phyloP scores from a whole-genome alignment of 2,329 filamentous ascomycete species.

The Penicillium sp. region DNA sequence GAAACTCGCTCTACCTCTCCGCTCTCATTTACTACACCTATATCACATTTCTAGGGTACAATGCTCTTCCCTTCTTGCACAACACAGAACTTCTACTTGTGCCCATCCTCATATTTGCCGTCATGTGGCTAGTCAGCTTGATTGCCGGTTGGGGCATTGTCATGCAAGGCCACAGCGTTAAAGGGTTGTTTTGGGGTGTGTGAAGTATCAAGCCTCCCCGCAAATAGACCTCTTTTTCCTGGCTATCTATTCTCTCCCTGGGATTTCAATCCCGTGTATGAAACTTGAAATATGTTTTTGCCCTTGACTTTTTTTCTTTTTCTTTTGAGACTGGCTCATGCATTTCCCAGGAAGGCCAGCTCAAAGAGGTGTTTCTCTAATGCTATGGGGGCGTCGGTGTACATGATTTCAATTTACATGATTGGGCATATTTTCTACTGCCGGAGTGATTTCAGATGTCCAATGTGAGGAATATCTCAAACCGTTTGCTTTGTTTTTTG shows the following conservation, averaged over 20 bases:
- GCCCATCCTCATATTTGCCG: conserved; percentile 59
- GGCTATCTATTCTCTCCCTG: conserved; percentile 1
- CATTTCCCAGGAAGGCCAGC: conserved; percentile 11
- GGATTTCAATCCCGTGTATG: conserved; percentile 14
- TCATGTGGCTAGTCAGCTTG: conserved; percentile 58
- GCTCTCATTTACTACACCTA: conserved; percentile 67
- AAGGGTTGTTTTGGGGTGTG: conserved; percentile 48
- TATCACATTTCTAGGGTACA: conserved; percentile 69
- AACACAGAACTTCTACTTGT: conserved; percentile 66
- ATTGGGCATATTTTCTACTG: conserved; percentile 7
- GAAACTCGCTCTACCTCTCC: conserved; percentile 66
- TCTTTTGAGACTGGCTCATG: conserved; percentile 13
- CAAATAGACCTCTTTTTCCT: background rate
- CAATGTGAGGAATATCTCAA: conserved; percentile 5
- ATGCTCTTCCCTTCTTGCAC: conserved; percentile 65
- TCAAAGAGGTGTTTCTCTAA: conserved; percentile 7
- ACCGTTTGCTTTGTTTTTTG: background rate
- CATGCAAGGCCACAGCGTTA: conserved; percentile 44
- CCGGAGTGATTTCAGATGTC: background rate
- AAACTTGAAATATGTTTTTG: conserved; percentile 12
- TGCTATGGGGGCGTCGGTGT: conserved; percentile 27
- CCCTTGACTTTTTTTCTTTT: background rate
- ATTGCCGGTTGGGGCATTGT: conserved; percentile 50
- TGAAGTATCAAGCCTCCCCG: conserved; percentile 15
- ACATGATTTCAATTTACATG: conserved; percentile 21